phyloP scores from a whole-genome alignment of 768 basidiomycete genomes.

The Cystofilobasidium macerans region DNA sequence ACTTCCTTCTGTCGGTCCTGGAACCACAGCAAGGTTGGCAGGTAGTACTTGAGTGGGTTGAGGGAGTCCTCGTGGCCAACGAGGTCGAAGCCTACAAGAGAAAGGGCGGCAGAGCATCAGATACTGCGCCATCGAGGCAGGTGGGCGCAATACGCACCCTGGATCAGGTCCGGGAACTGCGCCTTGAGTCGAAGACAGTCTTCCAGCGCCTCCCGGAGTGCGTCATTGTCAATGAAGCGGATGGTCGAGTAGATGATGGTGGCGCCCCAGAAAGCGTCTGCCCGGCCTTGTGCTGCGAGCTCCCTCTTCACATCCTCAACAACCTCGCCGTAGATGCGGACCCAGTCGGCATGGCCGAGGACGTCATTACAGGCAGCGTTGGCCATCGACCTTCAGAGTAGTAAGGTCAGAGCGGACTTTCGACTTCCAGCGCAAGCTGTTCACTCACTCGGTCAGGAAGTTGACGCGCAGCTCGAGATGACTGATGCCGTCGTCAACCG shows the following conservation, averaged over 20 bases:
- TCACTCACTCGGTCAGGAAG: slow-evolving; percentile 49
- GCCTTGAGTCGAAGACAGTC: slow-evolving; percentile 65
- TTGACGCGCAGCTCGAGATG: slow-evolving; percentile 61
- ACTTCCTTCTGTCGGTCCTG: slow-evolving; percentile 48
- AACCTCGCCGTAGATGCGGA: slow-evolving; percentile 47
- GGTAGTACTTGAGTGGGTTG: slow-evolving; percentile 41
- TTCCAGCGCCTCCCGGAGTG: slow-evolving; percentile 56
- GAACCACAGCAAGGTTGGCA: slow-evolving; percentile 53
- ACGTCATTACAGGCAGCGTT: slow-evolving; percentile 42
- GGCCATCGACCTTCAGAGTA: background rate
- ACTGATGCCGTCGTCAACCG: slow-evolving; percentile 58
- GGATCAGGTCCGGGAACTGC: slow-evolving; percentile 60
- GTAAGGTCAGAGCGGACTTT: background rate
- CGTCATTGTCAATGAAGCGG: slow-evolving; percentile 48
- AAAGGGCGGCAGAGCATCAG: background rate
- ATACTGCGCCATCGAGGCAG: background rate
- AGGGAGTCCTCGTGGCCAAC: slow-evolving; percentile 59
- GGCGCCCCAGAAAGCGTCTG: slow-evolving; percentile 55
- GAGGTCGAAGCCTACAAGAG: slow-evolving; percentile 57
- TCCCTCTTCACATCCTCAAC: slow-evolving; percentile 48
- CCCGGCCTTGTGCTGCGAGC: slow-evolving; percentile 47
- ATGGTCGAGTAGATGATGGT: slow-evolving; percentile 64
- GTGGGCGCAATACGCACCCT: slow-evolving; percentile 41
- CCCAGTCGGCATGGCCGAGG: slow-evolving; percentile 52
- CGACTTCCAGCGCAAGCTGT: background rate